phyloP scores from a whole-genome alignment of 2,329 filamentous ascomycete species.

The Aspergillus viridinutans region DNA sequence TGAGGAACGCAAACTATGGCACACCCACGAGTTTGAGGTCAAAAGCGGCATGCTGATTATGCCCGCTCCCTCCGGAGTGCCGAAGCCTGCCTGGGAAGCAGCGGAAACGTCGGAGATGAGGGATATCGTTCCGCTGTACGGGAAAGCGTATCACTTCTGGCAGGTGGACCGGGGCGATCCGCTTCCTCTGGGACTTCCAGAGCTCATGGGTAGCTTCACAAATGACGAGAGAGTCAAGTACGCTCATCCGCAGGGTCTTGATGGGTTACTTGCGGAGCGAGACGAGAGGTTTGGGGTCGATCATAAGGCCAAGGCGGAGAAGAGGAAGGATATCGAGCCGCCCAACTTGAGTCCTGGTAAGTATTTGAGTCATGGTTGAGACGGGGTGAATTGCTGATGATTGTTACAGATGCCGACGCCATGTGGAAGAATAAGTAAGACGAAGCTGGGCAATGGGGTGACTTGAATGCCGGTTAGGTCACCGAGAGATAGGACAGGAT shows the following conservation, averaged over 20 bases:
- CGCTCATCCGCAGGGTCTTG: conserved; percentile 24
- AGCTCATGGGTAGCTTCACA: conserved; percentile 61
- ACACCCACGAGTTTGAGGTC: conserved; percentile 58
- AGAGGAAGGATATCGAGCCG: conserved; percentile 47
- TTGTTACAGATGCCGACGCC: conserved; percentile 30
- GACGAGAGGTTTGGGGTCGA: conserved; percentile 54
- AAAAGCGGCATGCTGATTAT: conserved; percentile 43
- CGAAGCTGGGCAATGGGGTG: too few species aligned
- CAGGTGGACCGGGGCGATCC: conserved; percentile 71
- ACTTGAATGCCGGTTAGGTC: too few species aligned
- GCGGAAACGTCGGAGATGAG: conserved; percentile 80
- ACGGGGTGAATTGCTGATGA: not conserved
- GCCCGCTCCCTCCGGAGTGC: conserved; percentile 36
- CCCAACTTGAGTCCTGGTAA: conserved; percentile 33
- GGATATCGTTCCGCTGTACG: conserved; percentile 68
- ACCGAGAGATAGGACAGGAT: not conserved
- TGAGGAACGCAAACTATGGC: conserved; percentile 73
- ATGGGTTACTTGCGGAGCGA: conserved; percentile 45
- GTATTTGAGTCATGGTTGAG: conserved; percentile 8
- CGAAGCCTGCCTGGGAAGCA: conserved; percentile 63
- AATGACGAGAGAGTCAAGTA: conserved; percentile 23
- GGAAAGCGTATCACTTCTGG: conserved; percentile 84
- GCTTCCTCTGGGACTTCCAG: conserved; percentile 56
- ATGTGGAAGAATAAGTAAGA: conserved; percentile 19
- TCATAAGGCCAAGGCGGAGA: conserved; percentile 49